These are phyloP conservation scores for Geotrichum australiense DNA, from an alignment of 1,139 yeast species.

Conservation along the genomic window DNA sequence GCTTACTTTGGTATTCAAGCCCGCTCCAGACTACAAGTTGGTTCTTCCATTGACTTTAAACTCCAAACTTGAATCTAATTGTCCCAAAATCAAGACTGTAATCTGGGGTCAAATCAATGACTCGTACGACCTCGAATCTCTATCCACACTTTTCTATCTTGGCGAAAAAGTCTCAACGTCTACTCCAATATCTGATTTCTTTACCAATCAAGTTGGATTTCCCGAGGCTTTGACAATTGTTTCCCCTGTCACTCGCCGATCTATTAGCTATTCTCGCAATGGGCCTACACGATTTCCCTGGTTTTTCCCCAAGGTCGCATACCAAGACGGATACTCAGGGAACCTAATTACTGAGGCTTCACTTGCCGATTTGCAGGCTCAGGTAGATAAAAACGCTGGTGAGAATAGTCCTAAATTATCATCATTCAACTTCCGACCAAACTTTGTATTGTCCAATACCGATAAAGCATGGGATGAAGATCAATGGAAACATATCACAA, in stretches of 20 bases:
- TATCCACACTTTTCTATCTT: not conserved
- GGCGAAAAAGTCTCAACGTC: slow-evolving; percentile 1
- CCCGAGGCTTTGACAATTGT: slow-evolving; percentile 29
- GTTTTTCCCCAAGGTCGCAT: slow-evolving; percentile 25
- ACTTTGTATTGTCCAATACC: slow-evolving; percentile 33
- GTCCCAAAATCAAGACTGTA: slow-evolving; percentile 20
- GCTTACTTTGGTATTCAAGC: slow-evolving; percentile 30
- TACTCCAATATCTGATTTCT: slow-evolving; percentile 15
- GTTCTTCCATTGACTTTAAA: slow-evolving; percentile 25
- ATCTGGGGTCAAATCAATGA: slow-evolving; percentile 29
- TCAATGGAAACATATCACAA: slow-evolving; percentile 33
- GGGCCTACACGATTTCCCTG: slow-evolving; percentile 19
- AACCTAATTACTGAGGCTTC: slow-evolving; percentile 35
- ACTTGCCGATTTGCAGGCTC: slow-evolving; percentile 21
- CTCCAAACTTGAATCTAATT: slow-evolving; percentile 15
- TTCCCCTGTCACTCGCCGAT: slow-evolving; percentile 33
- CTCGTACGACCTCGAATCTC: slow-evolving; percentile 23
- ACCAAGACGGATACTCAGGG: slow-evolving; percentile 43
- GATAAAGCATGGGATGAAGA: slow-evolving; percentile 37
- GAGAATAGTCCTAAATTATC: slow-evolving; percentile 24
- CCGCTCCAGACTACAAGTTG: slow-evolving; percentile 18
- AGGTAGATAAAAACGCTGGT: slow-evolving; percentile 23
- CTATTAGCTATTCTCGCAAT: slow-evolving; percentile 25
- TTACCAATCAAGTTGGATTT: slow-evolving; percentile 17
- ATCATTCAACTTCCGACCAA: slow-evolving; percentile 38